Evolutionary conservation across 2,329 filamentous ascomycete genomes (phyloP), one percentile per base, ranked within the genome.

Genomic region (Aspergillus floridensis): DNA sequence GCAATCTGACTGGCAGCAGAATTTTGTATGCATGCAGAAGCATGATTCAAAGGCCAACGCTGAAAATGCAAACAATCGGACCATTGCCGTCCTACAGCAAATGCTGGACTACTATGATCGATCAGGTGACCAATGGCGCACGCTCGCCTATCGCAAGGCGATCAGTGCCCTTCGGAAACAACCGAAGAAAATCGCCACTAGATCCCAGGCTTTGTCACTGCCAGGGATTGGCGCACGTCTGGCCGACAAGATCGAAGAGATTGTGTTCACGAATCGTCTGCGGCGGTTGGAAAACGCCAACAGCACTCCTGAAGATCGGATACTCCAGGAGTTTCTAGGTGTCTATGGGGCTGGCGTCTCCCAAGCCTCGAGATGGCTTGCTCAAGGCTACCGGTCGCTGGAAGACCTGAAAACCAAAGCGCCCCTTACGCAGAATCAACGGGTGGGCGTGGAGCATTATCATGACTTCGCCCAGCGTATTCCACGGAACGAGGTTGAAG

Each of bases 181-280:
- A 62, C 71, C 78, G 0, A 70, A 68, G 21, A 88, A 86, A 69
- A 84, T 97, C 59, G 79, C 75, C 4, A 93, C 88, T 0, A 86
- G 84, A 59, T 82, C 86, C 52, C 83, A 96, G 72, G 93, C 93
- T 0, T 77, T 82, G 11, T 73, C 76, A 2, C 80, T 97, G 1
- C 86, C 86, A 0, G 84, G 82, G 59, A 86, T 97, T 38, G 93
- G 93, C 7, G 68, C 80, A 11, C 84, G 90, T 1, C 78, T 97
- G 1, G 92, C 92, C 0, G 80, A 84, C 26, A 96, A 96, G 73
- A 95, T 98, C 63, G 91, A 95, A 68, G 93, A 97, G 71, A 96
- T 97, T 48, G 90, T 86, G 2, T 81, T 82, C 44, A 96, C 91
- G 0, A 84, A 91, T 67, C 81, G 82, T 26, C 82, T 97, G 0